These are phyloP conservation scores for Colletotrichum australisinense DNA, from an alignment of 2,329 filamentous ascomycete species.

Conservation along the genomic window DNA sequence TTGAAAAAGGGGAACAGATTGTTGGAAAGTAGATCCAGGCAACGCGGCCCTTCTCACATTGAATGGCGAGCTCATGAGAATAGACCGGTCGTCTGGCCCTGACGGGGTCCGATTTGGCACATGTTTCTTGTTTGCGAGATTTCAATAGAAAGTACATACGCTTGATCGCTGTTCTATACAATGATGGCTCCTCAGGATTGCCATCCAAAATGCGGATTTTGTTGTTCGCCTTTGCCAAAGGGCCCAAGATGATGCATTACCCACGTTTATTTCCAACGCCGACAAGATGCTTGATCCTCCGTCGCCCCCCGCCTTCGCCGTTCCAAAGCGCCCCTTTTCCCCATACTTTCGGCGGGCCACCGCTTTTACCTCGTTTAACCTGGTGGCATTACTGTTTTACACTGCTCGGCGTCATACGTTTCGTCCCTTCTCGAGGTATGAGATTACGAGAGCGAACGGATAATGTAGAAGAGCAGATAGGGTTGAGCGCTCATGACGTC, in stretches of 20 bases:
- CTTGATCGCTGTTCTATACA: constrained; percentile 29
- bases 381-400: not conserved
- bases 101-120: not conserved
- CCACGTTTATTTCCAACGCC: constrained; percentile 33
- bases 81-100: not conserved
- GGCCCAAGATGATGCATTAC: constrained; percentile 12
- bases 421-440: not conserved
- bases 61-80: not conserved
- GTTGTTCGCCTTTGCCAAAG: constrained; percentile 1
- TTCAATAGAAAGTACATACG: constrained; percentile 10
- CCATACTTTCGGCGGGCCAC: not conserved
- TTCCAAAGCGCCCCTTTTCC: not conserved
- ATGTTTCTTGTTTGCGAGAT: not conserved
- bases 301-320: not conserved
- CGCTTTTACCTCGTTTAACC: not conserved
- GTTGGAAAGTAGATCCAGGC: not conserved
- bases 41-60: not conserved
- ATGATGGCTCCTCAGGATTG: constrained; percentile 2
- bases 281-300: constrained; percentile 22
- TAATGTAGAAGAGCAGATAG: constrained; percentile 90
- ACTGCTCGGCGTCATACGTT: not conserved
- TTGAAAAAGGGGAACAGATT: not conserved
- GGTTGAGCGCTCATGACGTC: constrained; percentile 89
- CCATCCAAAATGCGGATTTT: constrained; percentile 17
- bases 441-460: constrained; percentile 66